A percentile compares a stretch with the other conserved stretches of the same genome.
Evolutionary conservation across 2,329 filamentous ascomycete species (phyloP).

Genomic region (Penicillium psychrosexuale): DNA sequence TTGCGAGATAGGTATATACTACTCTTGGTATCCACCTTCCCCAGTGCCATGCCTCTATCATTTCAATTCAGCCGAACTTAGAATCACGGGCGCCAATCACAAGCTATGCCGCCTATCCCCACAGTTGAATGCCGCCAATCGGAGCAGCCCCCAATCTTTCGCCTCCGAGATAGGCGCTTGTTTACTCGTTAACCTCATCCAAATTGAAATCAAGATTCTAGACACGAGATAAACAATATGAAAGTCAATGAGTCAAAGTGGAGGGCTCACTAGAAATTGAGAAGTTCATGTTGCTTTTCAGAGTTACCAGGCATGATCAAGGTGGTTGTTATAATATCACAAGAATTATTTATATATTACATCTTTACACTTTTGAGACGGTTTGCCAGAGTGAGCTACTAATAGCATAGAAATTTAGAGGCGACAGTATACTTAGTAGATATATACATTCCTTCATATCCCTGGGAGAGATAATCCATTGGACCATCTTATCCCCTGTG

Average conservation of each 20-base stretch:
- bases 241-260: background rate
- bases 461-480: too few species aligned
- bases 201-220: background rate
- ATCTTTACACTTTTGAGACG: background rate
- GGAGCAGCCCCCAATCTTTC: background rate
- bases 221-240: background rate
- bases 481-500: background rate
- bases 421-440: background rate
- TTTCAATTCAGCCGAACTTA: background rate
- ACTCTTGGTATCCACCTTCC: background rate
- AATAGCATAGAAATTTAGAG: background rate
- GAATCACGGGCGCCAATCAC: background rate
- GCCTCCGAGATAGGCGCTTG: background rate
- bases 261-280: background rate
- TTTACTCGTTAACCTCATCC: background rate
- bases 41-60: background rate
- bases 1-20: background rate
- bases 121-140: constrained; percentile 13
- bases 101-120: background rate
- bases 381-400: background rate
- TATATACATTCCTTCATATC: background rate
- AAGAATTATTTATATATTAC: background rate
- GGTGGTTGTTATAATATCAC: background rate
- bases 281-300: background rate
- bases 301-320: background rate